Evolutionary conservation across 805 yeast species (phyloP).

Genomic region (Teunomyces panamensis): DNA sequence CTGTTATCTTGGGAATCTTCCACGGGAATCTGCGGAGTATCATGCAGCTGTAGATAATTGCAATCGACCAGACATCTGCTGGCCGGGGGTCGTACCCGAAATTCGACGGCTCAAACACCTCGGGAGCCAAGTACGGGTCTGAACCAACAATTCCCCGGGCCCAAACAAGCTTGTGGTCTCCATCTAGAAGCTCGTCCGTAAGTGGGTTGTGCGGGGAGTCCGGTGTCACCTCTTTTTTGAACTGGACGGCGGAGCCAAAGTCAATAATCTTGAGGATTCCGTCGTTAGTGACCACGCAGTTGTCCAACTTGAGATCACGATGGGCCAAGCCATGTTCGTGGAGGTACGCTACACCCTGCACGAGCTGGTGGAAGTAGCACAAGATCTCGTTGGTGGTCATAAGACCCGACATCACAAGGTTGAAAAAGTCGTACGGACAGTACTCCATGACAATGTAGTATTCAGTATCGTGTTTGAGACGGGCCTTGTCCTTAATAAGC

Average conservation of each 20-base stretch:
- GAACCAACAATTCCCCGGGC: conserved; percentile 92
- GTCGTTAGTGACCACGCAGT: conserved; percentile 73
- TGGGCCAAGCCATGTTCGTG: conserved; percentile 88
- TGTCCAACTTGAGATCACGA: conserved; percentile 88
- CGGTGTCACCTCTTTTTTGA: conserved; percentile 49
- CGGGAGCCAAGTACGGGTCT: conserved; percentile 95
- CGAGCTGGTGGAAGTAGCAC: conserved; percentile 82
- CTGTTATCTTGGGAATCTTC: conserved; percentile 83
- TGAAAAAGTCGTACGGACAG: conserved; percentile 88
- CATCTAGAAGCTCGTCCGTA: conserved; percentile 30
- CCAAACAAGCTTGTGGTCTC: conserved; percentile 47
- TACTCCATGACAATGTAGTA: conserved; percentile 86
- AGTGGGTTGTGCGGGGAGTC: conserved; percentile 3
- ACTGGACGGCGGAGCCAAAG: conserved; percentile 89
- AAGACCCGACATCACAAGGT: conserved; percentile 85
- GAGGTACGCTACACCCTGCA: conserved; percentile 69
- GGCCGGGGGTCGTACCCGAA: conserved; percentile 77
- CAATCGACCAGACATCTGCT: conserved; percentile 91
- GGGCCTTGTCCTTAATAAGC: conserved; percentile 56
- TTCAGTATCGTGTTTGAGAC: conserved; percentile 18
- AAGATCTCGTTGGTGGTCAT: conserved; percentile 67
- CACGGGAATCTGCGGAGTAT: conserved; percentile 86
- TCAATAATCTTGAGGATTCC: conserved; percentile 88
- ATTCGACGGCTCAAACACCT: conserved; percentile 53
- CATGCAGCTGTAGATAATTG: conserved; percentile 91